Base-by-base conservation (phyloP, 1,284 basidiomycete genomes). In the Vanrija sp. region DNA sequence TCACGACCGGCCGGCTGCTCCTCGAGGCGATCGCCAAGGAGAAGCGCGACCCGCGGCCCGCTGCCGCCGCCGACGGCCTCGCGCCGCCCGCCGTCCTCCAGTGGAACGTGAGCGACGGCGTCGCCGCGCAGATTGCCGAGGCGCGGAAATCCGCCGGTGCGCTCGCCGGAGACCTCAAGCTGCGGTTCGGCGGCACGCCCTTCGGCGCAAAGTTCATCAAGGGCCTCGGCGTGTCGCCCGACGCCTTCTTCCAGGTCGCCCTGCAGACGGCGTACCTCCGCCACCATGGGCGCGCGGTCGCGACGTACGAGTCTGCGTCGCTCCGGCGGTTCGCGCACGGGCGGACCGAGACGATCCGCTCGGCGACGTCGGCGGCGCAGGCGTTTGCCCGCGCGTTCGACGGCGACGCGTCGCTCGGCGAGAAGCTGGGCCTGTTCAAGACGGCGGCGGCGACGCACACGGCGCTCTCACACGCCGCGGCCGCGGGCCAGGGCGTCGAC, bases 221-320 rank as follows among this genome's bases (percentile, higher is more conserved):
- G 46, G 10, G 45, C 23, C 49, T 56, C 20, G 54, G 54, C 41
- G 54, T 56, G 25, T 44, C 41, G 2, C 54, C 54, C 22, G 54
- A 56, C 46, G 54, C 54, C 24, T 56, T 56, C 42, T 56, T 51
- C 54, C 54, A 56, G 54, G 54, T 56, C 45, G 54, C 54, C 20
- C 31, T 51, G 10, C 54, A 56, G 49, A 44, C 49, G 12, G 49
- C 54, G 12, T 48, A 56, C 42, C 46, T 47, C 22, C 45, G 54
- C 15, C 45, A 51, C 14, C 54, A 56, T 37, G 54, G 49, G 41
- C n/a, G 15, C 4, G 20, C 49, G 12, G 42, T 37, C 20, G 49
- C 54, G 45, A 56, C 54, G 36, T 56, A 56, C 49, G 54, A 56
- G 39, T 54, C 53, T 27, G 38, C 47, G 36, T 41, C 44, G 37